Evolutionary conservation across 139 green algal species (phyloP).

Genomic region (Coelastrella sp.): DNA sequence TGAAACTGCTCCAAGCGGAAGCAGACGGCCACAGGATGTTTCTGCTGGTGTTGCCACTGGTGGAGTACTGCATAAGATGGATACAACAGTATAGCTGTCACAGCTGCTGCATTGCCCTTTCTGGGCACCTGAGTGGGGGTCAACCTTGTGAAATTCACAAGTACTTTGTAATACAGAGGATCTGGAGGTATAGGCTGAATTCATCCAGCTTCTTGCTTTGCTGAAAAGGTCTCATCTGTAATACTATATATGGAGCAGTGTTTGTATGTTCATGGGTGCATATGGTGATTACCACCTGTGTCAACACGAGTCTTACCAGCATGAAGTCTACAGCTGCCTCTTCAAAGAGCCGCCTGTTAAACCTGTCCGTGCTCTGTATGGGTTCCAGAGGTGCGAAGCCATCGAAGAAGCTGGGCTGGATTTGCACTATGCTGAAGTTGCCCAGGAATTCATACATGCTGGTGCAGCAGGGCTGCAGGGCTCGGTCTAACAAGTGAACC

Average conservation of each 20-base stretch:
- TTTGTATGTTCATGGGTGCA: no score
- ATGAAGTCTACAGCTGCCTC: slow-evolving; percentile 41
- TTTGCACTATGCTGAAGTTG: slow-evolving; percentile 28
- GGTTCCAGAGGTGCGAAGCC: background rate
- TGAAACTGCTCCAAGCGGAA: background rate
- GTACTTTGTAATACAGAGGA: no score
- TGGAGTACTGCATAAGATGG: slow-evolving; percentile 13
- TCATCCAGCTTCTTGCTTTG: no score
- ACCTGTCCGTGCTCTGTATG: slow-evolving; percentile 1
- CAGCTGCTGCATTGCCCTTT: no score
- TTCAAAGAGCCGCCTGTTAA: slow-evolving; percentile 45
- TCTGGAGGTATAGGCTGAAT: no score
- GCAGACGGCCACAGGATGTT: slow-evolving; percentile 39
- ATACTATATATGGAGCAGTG: no score
- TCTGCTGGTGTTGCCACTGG: background rate
- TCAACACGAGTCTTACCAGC: slow-evolving; percentile 2
- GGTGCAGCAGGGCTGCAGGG: slow-evolving; percentile 45
- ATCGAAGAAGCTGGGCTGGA: slow-evolving; percentile 44
- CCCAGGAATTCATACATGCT: slow-evolving; percentile 36
- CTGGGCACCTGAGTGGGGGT: no score
- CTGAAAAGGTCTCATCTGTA: no score
- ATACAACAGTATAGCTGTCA: background rate
- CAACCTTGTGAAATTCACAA: no score
- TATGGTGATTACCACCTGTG: no score
- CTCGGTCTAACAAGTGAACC: slow-evolving; percentile 40